Conservation (phyloP, 192 early-diverging fungal genomes). For the Gigaspora rosea region DNA sequence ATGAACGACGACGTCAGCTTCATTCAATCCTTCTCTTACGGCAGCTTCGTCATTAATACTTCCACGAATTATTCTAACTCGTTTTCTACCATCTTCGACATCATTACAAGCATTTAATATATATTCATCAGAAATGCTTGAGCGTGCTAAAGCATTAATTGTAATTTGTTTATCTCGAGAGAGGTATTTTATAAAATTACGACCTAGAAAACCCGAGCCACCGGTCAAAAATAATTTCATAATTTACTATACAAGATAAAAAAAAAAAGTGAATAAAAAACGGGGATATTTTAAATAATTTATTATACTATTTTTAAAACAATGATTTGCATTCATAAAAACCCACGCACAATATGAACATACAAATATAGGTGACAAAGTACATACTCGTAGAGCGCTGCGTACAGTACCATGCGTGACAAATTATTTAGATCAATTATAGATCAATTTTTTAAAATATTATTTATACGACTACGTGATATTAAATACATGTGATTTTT, state of each 20-base stretch:
- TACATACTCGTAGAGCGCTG: no score
- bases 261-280: neutral
- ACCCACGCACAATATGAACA: no score
- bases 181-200: constrained; percentile 25
- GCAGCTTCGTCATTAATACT: constrained; percentile 19
- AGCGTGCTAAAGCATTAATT: constrained; percentile 17
- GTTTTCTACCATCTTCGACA: neutral
- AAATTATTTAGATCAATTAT: no score
- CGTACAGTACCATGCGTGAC: no score
- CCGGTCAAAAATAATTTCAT: constrained; percentile 31
- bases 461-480: no score
- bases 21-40: constrained; percentile 13
- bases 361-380: no score
- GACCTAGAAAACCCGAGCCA: constrained; percentile 23
- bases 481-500: no score
- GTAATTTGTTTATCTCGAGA: neutral
- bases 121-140: constrained; percentile 2
- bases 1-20: constrained; percentile 11
- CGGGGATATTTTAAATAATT: no score
- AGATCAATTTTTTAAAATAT: no score
- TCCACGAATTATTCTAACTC: constrained; percentile 21
- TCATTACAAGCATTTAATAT: constrained; percentile 7
- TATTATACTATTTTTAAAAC: no score
- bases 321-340: no score
- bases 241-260: neutral